A percentile compares a stretch with the other conserved stretches of the same genome.
Conservation (phyloP, 345 rosid species). For the Citrus medica region DNA sequence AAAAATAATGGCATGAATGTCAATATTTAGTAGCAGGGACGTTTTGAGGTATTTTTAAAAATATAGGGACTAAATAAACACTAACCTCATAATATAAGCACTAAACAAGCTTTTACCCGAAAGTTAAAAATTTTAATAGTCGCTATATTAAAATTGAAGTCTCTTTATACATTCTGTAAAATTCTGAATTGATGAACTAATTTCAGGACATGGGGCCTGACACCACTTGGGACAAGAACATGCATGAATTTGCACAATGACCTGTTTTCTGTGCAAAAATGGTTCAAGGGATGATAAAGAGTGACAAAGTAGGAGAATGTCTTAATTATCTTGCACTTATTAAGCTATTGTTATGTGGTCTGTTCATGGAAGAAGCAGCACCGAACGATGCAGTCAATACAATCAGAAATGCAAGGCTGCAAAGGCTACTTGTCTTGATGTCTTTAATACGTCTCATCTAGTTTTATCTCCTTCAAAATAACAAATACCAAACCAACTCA, state of each 20-base stretch:
- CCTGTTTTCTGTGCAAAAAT: neutral
- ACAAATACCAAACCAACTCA: slow-evolving; percentile 10
- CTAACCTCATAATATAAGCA: too few species aligned
- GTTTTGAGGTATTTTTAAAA: too few species aligned
- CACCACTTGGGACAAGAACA: neutral
- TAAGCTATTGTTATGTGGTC: neutral
- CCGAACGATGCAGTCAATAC: neutral
- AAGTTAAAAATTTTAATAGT: neutral
- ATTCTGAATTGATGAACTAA: neutral
- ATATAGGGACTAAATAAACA: too few species aligned
- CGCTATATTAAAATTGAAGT: neutral
- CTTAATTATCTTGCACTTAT: neutral
- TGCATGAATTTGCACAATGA: neutral
- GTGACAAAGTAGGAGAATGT: neutral
- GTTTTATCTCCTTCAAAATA: neutral
- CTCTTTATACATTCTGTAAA: neutral
- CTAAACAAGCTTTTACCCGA: too few species aligned
- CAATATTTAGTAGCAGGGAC: too few species aligned
- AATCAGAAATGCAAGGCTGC: neutral
- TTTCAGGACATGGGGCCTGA: neutral
- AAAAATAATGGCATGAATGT: too few species aligned
- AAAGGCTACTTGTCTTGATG: neutral
- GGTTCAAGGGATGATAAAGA: neutral
- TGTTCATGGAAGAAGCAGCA: neutral
- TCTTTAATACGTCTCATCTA: neutral